These are phyloP conservation scores for Sicyos edulis DNA, from an alignment of 306 rosid genomes.

Conservation along the genomic window DNA sequence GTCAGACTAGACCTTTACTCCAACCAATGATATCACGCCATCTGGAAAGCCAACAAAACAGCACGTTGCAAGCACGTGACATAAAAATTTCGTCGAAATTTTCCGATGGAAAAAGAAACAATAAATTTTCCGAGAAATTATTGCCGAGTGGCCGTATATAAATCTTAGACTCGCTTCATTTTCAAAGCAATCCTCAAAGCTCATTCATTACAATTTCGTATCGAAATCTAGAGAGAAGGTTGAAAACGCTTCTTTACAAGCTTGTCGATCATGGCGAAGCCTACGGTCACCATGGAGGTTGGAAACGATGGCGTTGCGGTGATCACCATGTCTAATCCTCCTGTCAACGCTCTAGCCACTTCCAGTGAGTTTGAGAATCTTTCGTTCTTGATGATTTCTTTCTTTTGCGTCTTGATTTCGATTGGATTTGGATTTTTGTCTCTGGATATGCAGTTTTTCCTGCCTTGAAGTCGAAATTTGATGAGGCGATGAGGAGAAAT, in stretches of 20 bases:
- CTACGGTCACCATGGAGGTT: constrained; percentile 68
- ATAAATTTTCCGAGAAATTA: neutral
- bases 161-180: neutral
- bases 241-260: neutral
- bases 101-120: neutral
- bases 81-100: neutral
- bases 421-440: constrained; percentile 13
- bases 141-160: neutral
- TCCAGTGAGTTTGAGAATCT: constrained; percentile 35
- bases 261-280: constrained; percentile 40
- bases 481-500: constrained; percentile 63
- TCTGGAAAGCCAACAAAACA: neutral
- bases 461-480: constrained; percentile 63
- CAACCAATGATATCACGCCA: neutral
- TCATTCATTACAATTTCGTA: neutral
- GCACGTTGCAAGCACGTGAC: neutral
- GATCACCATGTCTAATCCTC: constrained; percentile 76
- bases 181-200: neutral
- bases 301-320: constrained; percentile 90
- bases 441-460: constrained; percentile 40
- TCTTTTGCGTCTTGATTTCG: neutral
- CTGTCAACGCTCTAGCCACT: constrained; percentile 83
- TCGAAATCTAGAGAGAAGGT: neutral
- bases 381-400: neutral
- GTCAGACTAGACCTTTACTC: neutral